These are phyloP conservation scores for Bryoerythrophyllum caledonicum DNA, from an alignment of 225 moss, liverwort and hornwort species.

Conservation along the genomic window DNA sequence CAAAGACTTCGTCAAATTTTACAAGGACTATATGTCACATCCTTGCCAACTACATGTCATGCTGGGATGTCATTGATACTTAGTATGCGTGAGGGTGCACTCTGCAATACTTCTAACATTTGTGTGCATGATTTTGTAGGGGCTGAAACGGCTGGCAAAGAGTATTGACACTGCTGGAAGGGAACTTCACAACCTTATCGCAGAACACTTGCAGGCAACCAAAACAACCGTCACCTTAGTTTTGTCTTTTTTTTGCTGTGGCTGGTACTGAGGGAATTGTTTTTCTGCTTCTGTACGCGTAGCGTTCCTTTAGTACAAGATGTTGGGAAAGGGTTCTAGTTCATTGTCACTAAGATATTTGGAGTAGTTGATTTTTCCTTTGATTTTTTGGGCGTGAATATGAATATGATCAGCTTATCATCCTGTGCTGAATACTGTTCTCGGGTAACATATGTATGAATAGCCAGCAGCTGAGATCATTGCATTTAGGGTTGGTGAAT, in stretches of 20 bases:
- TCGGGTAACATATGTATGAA: constrained; percentile 28
- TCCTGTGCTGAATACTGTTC: constrained; percentile 21
- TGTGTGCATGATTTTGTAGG: constrained; percentile 46
- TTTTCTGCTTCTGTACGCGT: background rate
- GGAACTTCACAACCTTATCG: constrained; percentile 83
- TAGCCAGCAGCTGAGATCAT: constrained; percentile 97
- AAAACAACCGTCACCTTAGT: background rate
- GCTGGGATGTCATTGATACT: background rate
- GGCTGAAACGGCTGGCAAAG: constrained; percentile 87
- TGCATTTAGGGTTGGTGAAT: constrained; percentile 87
- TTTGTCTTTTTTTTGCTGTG: constrained; percentile 15
- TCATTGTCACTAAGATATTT: constrained; percentile 7
- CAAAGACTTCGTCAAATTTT: constrained; percentile 5
- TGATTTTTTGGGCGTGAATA: constrained; percentile 14
- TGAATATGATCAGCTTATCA: constrained; percentile 10
- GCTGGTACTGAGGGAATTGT: constrained; percentile 1
- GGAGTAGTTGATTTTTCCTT: constrained; percentile 17
- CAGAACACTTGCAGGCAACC: constrained; percentile 86
- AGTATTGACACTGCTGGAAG: constrained; percentile 78
- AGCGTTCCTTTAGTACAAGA: background rate
- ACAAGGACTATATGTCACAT: background rate
- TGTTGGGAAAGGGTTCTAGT: background rate
- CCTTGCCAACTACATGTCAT: constrained; percentile 6
- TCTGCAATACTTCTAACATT: constrained; percentile 17
- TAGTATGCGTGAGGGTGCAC: constrained; percentile 10